Percentiles rank a stretch among this genome's conserved stretches.
phyloP scores from a whole-genome alignment of 768 basidiomycete species.

The Xerocomellus amylosporus region DNA sequence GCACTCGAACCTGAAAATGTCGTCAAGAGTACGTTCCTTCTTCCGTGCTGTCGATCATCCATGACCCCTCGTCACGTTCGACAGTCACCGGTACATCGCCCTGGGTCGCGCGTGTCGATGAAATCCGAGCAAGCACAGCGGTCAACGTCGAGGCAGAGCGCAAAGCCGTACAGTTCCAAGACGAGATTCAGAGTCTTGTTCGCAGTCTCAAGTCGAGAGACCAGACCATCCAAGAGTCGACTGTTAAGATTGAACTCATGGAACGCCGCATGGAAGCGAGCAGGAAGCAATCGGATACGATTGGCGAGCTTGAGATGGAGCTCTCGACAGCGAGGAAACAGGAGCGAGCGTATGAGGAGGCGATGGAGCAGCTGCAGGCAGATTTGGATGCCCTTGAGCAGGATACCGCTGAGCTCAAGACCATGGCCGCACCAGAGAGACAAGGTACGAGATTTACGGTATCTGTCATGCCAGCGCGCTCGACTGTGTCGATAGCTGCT shows the following conservation, averaged over 20 bases:
- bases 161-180: slow-evolving; percentile 78
- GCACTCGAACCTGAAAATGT: slow-evolving; percentile 76
- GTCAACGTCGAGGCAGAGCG: slow-evolving; percentile 92
- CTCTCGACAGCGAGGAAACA: slow-evolving; percentile 81
- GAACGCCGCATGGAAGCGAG: slow-evolving; percentile 88
- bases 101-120: slow-evolving; percentile 78
- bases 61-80: neutral
- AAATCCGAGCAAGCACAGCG: slow-evolving; percentile 79
- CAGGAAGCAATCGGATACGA: slow-evolving; percentile 86
- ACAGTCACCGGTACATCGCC: slow-evolving; percentile 75
- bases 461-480: neutral
- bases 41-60: neutral
- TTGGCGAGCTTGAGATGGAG: slow-evolving; percentile 77
- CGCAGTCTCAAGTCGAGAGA: slow-evolving; percentile 86
- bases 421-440: slow-evolving; percentile 61
- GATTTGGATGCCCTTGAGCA: slow-evolving; percentile 86
- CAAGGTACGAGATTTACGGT: slow-evolving; percentile 49
- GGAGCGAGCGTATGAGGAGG: slow-evolving; percentile 87
- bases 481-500: slow-evolving; percentile 31
- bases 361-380: slow-evolving; percentile 87
- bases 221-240: slow-evolving; percentile 82
- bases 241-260: slow-evolving; percentile 93
- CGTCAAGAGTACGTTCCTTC: slow-evolving; percentile 59
- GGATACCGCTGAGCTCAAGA: slow-evolving; percentile 83
- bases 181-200: slow-evolving; percentile 85